Base-by-base conservation (phyloP, 257 asterid genomes). In the Gentiana straminea region DNA sequence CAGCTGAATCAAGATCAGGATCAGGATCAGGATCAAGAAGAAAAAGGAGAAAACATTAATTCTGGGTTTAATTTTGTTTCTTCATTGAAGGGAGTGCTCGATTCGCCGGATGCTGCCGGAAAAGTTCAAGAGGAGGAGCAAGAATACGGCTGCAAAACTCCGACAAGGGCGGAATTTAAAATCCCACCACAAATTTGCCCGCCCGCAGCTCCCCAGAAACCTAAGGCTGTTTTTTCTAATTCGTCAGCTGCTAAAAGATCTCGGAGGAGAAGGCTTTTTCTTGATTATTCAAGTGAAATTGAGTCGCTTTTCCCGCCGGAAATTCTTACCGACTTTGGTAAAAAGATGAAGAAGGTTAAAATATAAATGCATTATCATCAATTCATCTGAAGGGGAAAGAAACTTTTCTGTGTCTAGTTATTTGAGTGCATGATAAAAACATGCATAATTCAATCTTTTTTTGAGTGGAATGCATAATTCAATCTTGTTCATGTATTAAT, bases 131-230 rank as follows among this genome's bases (percentile, higher is more conserved):
- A 41, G 9, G 46, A 41, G 1, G 46, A 4, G 46, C 44, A 39
- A 7, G 44, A 39, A 7, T 24, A 54, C 0, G 70, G 65, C 61
- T 76, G 78, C 69, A 71, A 48, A 35, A 81, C 94, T 44, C 94
- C 95, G 36, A 79, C 63, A 46, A 65, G 77, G 45, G 61, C 13
- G 57, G 86, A 75, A 37, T 62, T 54, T 2, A 58, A 51, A 15
- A 54, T 51, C 35, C 46, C 46, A 33, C 60, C 64, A 36, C 57
- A 4, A 12, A 13, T 33, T 41, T 70, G 67, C 61, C 80, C 74
- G 59, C 94, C 94, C 2, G 71, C 82, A 1, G 75, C 94, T 51
- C 94, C 95, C 33, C 73, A 77, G 61, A 86, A 86, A 61, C 84
- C 88, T 13, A 83, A 79, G 60, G 37, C 88, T 9, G 45, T 57